Evolutionary conservation across 805 yeast species (phyloP), one percentile per base, ranked within the genome.

Genomic region (Metschnikowia baotianmanensis): DNA sequence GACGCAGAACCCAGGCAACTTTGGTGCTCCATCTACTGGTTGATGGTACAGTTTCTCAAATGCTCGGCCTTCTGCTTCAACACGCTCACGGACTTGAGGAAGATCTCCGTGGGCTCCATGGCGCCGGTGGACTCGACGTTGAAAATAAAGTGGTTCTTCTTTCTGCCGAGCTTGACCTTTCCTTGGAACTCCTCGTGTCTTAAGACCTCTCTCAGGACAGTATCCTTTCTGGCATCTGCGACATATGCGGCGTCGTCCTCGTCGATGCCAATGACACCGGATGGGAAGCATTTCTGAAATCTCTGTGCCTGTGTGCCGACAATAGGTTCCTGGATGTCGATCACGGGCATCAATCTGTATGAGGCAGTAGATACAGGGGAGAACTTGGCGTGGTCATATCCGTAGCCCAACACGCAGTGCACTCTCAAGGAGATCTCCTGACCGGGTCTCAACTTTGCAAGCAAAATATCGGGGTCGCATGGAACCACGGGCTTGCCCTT

Each of bases 361-460:
- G 96, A 86, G 3, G 99, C 97, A 11, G 99, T 93, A 13, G 96
- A 78, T 9, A 93, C 99, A 5, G 99, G 99, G 6, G 97, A 88
- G 62, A 87, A 93, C 65, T 93, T 93, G 45, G 99, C 97, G 65
- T 93, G 99, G 63, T 93, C 99, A 30, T 88, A 67, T 38, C 97
- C 99, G 51, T 86, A 68, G 43, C 99, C 99, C 47, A 91, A 73
- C 22, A 90, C 73, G 61, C 97, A 93, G 67, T 89, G 96, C 42
- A 85, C 95, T 58, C 89, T 76, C 50, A 93, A 72, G 20, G 91
- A 78, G 48, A 93, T 90, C 66, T 93, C 98, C 69, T 93, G 99
- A 35, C 96, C 96, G 6, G 98, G 98, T 56, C 99, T 80, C 57
- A 93, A 72, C 67, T 93, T 93, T 38, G 96, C 96, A 39, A 93